Evolutionary conservation across 176 grass and related monocot genomes (phyloP).

Genomic region (Otatea glauca): DNA sequence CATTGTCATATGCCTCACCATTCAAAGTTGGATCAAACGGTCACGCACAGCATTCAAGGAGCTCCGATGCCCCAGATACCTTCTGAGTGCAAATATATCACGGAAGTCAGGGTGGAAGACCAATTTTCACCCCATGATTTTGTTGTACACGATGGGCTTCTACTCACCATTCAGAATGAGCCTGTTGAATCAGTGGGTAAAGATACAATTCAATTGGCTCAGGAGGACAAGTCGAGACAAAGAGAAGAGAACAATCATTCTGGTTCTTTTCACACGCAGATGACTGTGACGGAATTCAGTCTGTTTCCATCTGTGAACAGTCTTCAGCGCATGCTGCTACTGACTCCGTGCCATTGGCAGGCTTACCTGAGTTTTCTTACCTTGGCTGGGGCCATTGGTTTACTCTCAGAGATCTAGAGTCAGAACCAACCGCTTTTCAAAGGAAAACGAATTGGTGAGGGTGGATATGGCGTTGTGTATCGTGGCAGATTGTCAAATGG

Average conservation of each 20-base stretch:
- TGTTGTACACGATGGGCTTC: constrained; percentile 64
- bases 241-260: constrained; percentile 64
- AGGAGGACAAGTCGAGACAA: constrained; percentile 57
- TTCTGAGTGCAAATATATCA: constrained; percentile 82
- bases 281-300: constrained; percentile 50
- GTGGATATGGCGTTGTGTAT: constrained; percentile 93
- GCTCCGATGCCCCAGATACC: constrained; percentile 70
- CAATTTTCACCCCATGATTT: constrained; percentile 61
- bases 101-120: constrained; percentile 70
- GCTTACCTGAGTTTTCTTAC: constrained; percentile 88
- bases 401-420: constrained; percentile 88
- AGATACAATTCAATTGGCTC: constrained; percentile 52
- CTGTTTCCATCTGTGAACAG: constrained; percentile 51
- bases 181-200: constrained; percentile 59
- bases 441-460: constrained; percentile 92
- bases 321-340: constrained; percentile 41
- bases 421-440: constrained; percentile 79
- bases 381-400: constrained; percentile 98
- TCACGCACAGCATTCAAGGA: constrained; percentile 55
- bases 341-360: constrained; percentile 58
- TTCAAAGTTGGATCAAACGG: constrained; percentile 57
- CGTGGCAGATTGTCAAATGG: constrained; percentile 84
- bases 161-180: constrained; percentile 57
- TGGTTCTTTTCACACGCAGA: constrained; percentile 46
- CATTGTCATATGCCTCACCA: constrained; percentile 66